Evolutionary conservation across 176 grass and related monocot genomes (phyloP), one percentile per base, ranked within the genome.

Genomic region (Eragrostis curvula): DNA sequence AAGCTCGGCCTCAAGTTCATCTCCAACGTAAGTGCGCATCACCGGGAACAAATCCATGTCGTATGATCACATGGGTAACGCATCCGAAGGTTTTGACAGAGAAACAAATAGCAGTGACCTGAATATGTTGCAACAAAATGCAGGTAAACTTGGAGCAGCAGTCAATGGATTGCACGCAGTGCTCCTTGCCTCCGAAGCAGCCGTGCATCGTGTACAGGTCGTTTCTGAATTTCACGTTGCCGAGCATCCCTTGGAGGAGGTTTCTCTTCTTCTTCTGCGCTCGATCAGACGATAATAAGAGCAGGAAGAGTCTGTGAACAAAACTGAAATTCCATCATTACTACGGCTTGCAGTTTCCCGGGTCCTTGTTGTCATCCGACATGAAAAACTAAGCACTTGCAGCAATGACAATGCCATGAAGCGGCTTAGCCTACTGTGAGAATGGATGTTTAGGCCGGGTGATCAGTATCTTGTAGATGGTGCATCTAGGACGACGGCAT

Each of bases 1-100:
- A 97, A 92, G 77, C 83, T 97, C 1, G 88, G 92, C 46, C 51
- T 94, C 73, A 94, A 88, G 81, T 94, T 92, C 79, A 79, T 94
- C 42, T 72, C 92, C 47, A 81, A 70, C 78, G 87, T 89, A 84
- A 90, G 46, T 29, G 16, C 58, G 6, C 42, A 32, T 20, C 0
- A 23, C 51, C 62, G 68, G n/a, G n/a, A 50, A 14, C 14, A 28
- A 36, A 57, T 67, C 32, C 32, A 36, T 36, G 4, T 45, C 70
- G 15, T 23, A 9, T 48, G 52, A 62, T 5, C 63, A 28, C 3
- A 65, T 76, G 27, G 8, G 50, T 36, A 13, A 27, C 12, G n/a
- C 27, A 48, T 39, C 55, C n/a, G 23, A 12, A 68, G n/a, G 29
- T 69, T 41, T 43, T 9, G n/a, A 13, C 18, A 41, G 32, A 42